phyloP scores from a whole-genome alignment of 1,284 basidiomycete genomes.

The Pseudozyma thailandica region DNA sequence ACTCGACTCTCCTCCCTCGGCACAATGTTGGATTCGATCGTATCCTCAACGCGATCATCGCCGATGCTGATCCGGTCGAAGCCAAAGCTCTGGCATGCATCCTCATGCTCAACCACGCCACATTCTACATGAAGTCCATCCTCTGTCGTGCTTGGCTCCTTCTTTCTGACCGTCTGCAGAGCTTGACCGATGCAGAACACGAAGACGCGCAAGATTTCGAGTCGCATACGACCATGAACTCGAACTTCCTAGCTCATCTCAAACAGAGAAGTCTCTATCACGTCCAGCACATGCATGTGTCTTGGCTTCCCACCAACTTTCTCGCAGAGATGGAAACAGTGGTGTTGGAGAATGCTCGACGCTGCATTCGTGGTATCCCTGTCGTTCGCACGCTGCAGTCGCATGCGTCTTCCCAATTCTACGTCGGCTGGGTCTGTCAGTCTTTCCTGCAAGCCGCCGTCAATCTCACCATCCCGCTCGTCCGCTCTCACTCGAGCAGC shows the following conservation, averaged over 20 bases:
- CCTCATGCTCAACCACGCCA: constrained; percentile 32
- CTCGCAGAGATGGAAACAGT: constrained; percentile 24
- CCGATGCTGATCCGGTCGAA: constrained; percentile 5
- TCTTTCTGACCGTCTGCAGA: constrained; percentile 29
- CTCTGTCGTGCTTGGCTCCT: constrained; percentile 30
- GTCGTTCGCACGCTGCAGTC: constrained; percentile 28
- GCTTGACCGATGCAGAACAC: constrained; percentile 9
- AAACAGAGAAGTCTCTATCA: constrained; percentile 22
- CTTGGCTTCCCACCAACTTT: constrained; percentile 33
- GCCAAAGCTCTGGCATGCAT: constrained; percentile 18
- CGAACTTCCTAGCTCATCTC: constrained; percentile 17
- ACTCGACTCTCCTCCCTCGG: constrained; percentile 8
- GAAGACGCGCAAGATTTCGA: constrained; percentile 16
- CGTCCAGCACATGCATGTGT: constrained; percentile 19
- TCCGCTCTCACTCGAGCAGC: constrained; percentile 20
- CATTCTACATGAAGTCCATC: constrained; percentile 29
- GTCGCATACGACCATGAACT: constrained; percentile 1
- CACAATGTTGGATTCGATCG: constrained; percentile 14
- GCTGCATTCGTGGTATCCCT: constrained; percentile 23
- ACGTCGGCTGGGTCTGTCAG: constrained; percentile 22
- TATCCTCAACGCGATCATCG: constrained; percentile 12
- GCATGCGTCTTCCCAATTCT: constrained; percentile 26
- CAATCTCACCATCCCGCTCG: constrained; percentile 31
- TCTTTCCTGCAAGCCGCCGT: constrained; percentile 24
- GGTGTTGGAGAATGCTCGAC: constrained; percentile 9